Base-by-base conservation (phyloP, 768 basidiomycete species). In the Pleurotus ostreatus region DNA sequence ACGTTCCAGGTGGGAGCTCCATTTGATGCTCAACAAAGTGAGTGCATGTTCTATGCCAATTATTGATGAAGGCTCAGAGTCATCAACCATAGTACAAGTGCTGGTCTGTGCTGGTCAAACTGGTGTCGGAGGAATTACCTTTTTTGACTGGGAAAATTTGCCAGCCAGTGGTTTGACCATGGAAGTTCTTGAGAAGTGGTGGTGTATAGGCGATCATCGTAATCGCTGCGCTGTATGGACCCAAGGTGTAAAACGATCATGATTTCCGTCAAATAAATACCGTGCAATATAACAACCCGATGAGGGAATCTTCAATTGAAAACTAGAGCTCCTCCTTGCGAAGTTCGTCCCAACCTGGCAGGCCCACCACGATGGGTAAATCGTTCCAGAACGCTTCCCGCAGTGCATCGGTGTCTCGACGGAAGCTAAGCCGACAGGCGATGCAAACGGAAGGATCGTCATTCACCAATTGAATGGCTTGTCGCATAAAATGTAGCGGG, bases 141-240 rank as follows among this genome's bases (percentile, higher is more conserved):
- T 91, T 62, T 85, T 92, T 61, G 84, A 82, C 52, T 59, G 70
- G 13, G 71, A 73, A 51, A 16, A 22, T 23, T 62, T 47, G 15
- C 57, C 30, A 40, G 49, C 13, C 54, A 58, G 38, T 49, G 56
- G 54, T 48, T 49, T 78, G 53, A 70, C 70, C 5, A 64, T 74
- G 43, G 87, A 86, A 49, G 72, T 82, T 70, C 61, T 94, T 20
- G 94, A 95, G 69, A 91, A 88, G 65, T 94, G 94, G 94, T 95
- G 92, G 91, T 90, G 89, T 62, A 66, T 88, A 41, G 93, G 93
- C 0, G 85, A 90, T 63, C 63, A 63, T 4, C 76, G 79, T 49
- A 94, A 94, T 69, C 78, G 90, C 16, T 63, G 57, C 1, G 74
- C 70, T 2, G 77, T 93, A 68, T 96, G 91, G 89, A 78, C 94